A percentile compares a stretch with the other conserved stretches of the same genome.
Evolutionary conservation across 768 basidiomycete species (phyloP).

Genomic region (Myochromella boudieri): DNA sequence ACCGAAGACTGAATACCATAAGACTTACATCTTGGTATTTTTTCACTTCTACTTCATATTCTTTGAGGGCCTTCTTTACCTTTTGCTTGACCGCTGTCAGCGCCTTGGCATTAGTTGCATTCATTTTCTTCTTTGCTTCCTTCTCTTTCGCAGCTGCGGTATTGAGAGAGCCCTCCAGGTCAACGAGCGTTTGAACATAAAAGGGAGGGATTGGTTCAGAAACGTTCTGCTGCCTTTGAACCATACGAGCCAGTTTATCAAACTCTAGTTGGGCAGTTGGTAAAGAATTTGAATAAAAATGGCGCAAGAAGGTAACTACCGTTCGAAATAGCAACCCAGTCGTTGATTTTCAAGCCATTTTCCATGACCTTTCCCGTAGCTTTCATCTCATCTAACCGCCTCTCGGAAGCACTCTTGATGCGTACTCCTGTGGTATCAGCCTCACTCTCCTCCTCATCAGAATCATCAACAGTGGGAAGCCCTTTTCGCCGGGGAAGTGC

Average conservation of each 20-base stretch:
- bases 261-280: conserved; percentile 59
- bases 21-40: conserved; percentile 72
- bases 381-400: conserved; percentile 94
- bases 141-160: conserved; percentile 81
- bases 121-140: conserved; percentile 95
- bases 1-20: neutral
- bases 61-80: conserved; percentile 87
- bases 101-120: conserved; percentile 89
- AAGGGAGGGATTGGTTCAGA: conserved; percentile 87
- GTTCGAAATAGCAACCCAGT: conserved; percentile 90
- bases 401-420: conserved; percentile 89
- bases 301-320: conserved; percentile 47
- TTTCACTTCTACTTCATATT: conserved; percentile 80
- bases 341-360: conserved; percentile 93
- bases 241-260: conserved; percentile 91
- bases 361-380: conserved; percentile 88
- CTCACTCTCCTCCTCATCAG: conserved; percentile 44
- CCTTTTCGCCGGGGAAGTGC: conserved; percentile 31
- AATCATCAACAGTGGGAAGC: conserved; percentile 34
- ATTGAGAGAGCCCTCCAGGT: conserved; percentile 76
- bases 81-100: conserved; percentile 99
- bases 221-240: conserved; percentile 82
- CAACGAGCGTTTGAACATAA: conserved; percentile 72
- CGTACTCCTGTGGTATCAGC: conserved; percentile 72
- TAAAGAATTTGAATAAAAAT: conserved; percentile 19